A percentile compares a stretch with the other conserved stretches of the same genome.
These are phyloP conservation scores for Cucurbita argyrosperma DNA, from an alignment of 306 rosid species.

Conservation along the genomic window DNA sequence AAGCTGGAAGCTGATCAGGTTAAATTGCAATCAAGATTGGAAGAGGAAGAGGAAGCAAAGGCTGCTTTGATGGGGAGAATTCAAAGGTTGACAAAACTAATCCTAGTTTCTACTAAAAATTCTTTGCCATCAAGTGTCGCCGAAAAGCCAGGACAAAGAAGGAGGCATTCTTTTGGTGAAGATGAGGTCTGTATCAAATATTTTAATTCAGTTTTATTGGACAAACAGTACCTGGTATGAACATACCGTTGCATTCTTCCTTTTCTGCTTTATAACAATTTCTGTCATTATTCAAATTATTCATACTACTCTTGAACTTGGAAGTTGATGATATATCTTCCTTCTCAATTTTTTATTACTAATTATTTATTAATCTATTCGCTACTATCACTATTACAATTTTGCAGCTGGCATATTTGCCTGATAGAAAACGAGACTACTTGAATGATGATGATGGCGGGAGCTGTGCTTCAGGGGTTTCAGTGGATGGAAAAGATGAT, in stretches of 20 bases:
- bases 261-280: background rate
- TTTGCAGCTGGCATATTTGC: conserved; percentile 76
- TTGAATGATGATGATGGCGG: conserved; percentile 48
- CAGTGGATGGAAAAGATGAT: conserved; percentile 47
- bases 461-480: conserved; percentile 46
- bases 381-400: conserved; percentile 9
- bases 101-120: conserved; percentile 68
- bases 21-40: conserved; percentile 64
- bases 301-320: background rate
- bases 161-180: conserved; percentile 89
- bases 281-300: background rate
- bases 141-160: conserved; percentile 44
- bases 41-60: conserved; percentile 87
- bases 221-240: background rate
- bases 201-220: background rate
- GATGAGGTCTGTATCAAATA: conserved; percentile 49
- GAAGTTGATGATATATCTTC: background rate
- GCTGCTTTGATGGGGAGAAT: conserved; percentile 90
- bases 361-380: background rate
- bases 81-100: conserved; percentile 73
- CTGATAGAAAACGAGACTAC: conserved; percentile 61
- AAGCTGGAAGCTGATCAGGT: conserved; percentile 84
- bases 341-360: background rate
- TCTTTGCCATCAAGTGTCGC: conserved; percentile 40
- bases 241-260: background rate